Evolutionary conservation across 129 eudicot species (phyloP), one percentile per base, ranked within the genome.

Genomic region (Artemisia tridentata): DNA sequence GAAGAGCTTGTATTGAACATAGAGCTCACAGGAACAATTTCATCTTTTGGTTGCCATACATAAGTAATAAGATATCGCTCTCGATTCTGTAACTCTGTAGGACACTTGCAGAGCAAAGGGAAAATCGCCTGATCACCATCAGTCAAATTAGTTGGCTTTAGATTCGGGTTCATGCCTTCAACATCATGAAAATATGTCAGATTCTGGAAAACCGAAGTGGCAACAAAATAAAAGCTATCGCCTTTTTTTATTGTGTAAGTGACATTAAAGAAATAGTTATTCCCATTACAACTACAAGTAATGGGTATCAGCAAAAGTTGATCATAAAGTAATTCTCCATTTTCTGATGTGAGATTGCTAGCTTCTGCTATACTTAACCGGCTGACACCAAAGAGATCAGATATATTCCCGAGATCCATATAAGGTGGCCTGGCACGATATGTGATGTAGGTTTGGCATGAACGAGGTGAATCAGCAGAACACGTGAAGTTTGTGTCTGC

Each of bases 81-180:
- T 47, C 77, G 79, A 23, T 67, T 78, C 69, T 69, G 77, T 5
- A 41, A 65, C 76, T 80, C 59, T 16, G 63, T 3, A 19, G 89
- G 89, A 73, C 97, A 90, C 83, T 75, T 90, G 18, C 97, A 90
- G 67, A 85, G 76, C 81, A 87, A 66, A 45, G 97, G 97, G 71
- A 90, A 87, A 15, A 79, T 53, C 11, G 67, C 91, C 43, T 85
- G 75, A 1, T 23, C 86, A 41, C 95, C 97, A 63, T 81, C 53
- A n/a, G 85, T 81, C 72, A 90, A 75, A 68, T 77, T 78, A 57
- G 59, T 78, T 5, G 97, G 89, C 10, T 73, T 70, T 47, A 90
- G 61, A 18, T 67, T 4, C 0, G 97, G 91, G 78, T 90, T 90
- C 91, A 85, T 77, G 10, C 73, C 88, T 80, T 85, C 79, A 29